Conservation (phyloP, 2,329 filamentous ascomycete species). For the Aspergillus arachidicola region DNA sequence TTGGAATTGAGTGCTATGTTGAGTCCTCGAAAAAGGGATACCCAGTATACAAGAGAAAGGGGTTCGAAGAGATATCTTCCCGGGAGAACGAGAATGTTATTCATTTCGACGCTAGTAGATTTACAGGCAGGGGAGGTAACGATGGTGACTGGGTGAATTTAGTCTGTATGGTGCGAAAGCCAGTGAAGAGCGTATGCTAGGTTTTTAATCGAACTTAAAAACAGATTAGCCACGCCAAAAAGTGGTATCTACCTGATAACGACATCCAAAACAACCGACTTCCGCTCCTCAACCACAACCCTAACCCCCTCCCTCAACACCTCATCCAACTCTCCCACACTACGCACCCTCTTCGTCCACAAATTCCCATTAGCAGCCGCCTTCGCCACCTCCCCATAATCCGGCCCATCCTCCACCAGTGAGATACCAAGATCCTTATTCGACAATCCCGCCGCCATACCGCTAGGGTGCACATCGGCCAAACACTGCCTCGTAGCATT, state of each 20-base stretch:
- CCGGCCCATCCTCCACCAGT: constrained; percentile 22
- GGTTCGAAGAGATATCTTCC: not conserved
- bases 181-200: not conserved
- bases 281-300: not conserved
- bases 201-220: too few species aligned
- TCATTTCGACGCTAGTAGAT: not conserved
- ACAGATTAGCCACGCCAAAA: too few species aligned
- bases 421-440: constrained; percentile 24
- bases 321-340: constrained; percentile 18
- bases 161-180: not conserved
- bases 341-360: constrained; percentile 21
- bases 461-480: constrained; percentile 23
- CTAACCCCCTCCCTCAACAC: constrained; percentile 16
- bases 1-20: constrained; percentile 1
- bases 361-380: constrained; percentile 25
- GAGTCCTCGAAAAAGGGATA: constrained; percentile 3
- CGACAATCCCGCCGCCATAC: constrained; percentile 15
- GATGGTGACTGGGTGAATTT: not conserved
- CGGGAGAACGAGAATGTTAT: not conserved
- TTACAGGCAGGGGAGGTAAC: not conserved
- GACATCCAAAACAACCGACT: constrained; percentile 22
- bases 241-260: constrained; percentile 19
- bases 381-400: constrained; percentile 25
- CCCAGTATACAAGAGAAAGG: constrained; percentile 3
- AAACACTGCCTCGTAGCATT: constrained; percentile 34